Evolutionary conservation across 257 asterid species (phyloP).

Genomic region (Solanum microdontum): DNA sequence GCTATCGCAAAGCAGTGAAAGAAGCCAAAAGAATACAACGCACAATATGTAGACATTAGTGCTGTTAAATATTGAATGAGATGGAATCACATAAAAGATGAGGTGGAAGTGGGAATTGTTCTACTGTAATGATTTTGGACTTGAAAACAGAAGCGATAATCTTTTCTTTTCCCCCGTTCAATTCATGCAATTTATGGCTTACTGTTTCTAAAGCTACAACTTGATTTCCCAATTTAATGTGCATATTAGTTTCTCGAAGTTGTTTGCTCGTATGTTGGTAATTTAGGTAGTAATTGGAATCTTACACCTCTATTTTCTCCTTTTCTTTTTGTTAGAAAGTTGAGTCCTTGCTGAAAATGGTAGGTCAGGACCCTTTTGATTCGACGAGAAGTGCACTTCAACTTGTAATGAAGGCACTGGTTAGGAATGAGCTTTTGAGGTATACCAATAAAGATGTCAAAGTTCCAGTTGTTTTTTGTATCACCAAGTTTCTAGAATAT

Average conservation of each 20-base stretch:
- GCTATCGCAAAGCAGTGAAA: too few relatives aligned
- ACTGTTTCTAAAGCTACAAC: not conserved
- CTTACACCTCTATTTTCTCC: not conserved
- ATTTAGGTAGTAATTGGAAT: too few relatives aligned
- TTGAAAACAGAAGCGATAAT: not conserved
- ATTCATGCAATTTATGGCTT: not conserved
- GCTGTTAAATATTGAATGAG: not conserved
- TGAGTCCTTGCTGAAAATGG: conserved; percentile 25
- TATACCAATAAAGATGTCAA: conserved; percentile 24
- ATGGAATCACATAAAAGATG: not conserved
- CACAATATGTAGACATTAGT: not conserved
- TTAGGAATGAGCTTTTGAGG: conserved; percentile 21
- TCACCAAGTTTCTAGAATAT: conserved; percentile 44
- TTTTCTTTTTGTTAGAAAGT: conserved; percentile 29
- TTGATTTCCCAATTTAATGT: not conserved
- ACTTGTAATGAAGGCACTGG: conserved; percentile 29
- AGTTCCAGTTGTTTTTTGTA: conserved; percentile 32
- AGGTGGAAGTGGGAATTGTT: not conserved
- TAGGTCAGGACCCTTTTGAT: conserved; percentile 32
- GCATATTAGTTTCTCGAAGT: not conserved
- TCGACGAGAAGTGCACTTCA: conserved; percentile 21
- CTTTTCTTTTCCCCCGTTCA: not conserved
- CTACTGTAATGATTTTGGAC: not conserved
- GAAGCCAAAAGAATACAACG: too few relatives aligned
- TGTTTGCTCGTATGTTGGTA: not conserved